Base-by-base conservation (phyloP, 495 filamentous ascomycete species). In the Neurospora tetrasperma region DNA sequence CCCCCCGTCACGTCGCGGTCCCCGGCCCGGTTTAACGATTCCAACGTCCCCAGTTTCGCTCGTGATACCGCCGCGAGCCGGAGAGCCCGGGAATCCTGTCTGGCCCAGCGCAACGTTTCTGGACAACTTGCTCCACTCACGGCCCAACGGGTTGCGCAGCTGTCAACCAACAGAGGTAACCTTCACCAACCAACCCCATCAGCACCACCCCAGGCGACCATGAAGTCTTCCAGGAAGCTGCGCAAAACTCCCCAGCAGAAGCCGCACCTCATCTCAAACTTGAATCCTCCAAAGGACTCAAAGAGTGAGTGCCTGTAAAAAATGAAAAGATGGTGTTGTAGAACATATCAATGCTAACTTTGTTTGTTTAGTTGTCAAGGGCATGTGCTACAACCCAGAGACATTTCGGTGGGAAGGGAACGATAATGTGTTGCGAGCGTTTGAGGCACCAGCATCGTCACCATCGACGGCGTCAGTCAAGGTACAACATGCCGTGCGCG, bases 351-450 rank as follows among this genome's bases (percentile, higher is more conserved):
- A 71, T 68, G 69, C 40, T n/a, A 71, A 73, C 80, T 71, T 77
- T 76, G 76, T 62, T 39, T 10, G 46, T 54, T 70, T 79, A 94
- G 94, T 90, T 75, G 87, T 97, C 72, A 94, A 96, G 77, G 96
- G 94, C 70, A 99, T 99, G 96, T 90, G 87, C 41, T 99, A 96
- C 82, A 99, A 99, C 78, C 92, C 96, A 2, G 79, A 81, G 18
- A 90, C 90, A 1, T 94, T 90, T 77, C 88, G 89, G 39, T 99
- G 96, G 96, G 96, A 98, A 83, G 96, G 96, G 46, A 99, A 99
- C 76, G 96, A 98, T 79, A 94, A 93, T 71, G 88, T 88, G 16
- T 83, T 97, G 27, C 85, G 85, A 48, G 88, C 89, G 12, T 98
- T 98, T 79, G 93, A 96, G 40, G 78, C 82, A 5, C 82, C 82